Percentiles rank a stretch among this genome's conserved stretches.
Evolutionary conservation across 805 yeast species (phyloP).

Genomic region (Barnettozyma californica): DNA sequence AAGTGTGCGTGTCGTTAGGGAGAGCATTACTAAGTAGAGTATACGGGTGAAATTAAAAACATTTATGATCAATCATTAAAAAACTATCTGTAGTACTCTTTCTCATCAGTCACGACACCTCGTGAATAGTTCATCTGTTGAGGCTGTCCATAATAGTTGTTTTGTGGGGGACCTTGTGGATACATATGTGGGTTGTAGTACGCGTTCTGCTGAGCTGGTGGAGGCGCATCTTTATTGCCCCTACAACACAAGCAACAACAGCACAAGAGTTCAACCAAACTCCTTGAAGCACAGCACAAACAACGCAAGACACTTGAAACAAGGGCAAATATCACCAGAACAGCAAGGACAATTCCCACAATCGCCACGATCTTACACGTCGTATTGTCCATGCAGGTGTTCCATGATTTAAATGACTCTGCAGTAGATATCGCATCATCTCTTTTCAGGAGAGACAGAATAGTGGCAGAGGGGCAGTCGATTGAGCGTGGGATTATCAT

Average conservation of each 20-base stretch:
- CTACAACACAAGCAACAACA: conserved; percentile 39
- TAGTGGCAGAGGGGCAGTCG: conserved; percentile 8
- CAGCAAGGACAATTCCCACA: conserved; percentile 61
- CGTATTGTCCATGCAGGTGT: conserved; percentile 73
- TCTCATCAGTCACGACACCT: conserved; percentile 17
- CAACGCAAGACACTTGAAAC: conserved; percentile 51
- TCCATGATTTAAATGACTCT: conserved; percentile 58
- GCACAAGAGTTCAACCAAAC: conserved; percentile 47
- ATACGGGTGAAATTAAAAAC: neutral
- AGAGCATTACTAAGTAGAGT: conserved; percentile 12
- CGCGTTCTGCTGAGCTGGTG: conserved; percentile 6
- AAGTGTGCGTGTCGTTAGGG: conserved; percentile 20
- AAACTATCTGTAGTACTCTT: neutral
- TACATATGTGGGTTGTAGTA: conserved; percentile 21
- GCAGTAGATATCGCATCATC: conserved; percentile 29
- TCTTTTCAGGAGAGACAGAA: conserved; percentile 11
- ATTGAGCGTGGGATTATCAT: conserved; percentile 3
- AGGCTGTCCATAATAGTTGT: neutral
- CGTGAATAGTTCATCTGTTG: conserved; percentile 10
- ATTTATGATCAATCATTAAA: neutral
- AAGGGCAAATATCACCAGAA: conserved; percentile 50
- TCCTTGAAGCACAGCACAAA: conserved; percentile 49
- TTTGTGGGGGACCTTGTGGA: conserved; percentile 13
- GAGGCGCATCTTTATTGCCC: conserved; percentile 9
- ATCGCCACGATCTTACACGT: conserved; percentile 75